Conservation (phyloP, 2,329 filamentous ascomycete genomes). For the Akanthomyces uredinophilus region DNA sequence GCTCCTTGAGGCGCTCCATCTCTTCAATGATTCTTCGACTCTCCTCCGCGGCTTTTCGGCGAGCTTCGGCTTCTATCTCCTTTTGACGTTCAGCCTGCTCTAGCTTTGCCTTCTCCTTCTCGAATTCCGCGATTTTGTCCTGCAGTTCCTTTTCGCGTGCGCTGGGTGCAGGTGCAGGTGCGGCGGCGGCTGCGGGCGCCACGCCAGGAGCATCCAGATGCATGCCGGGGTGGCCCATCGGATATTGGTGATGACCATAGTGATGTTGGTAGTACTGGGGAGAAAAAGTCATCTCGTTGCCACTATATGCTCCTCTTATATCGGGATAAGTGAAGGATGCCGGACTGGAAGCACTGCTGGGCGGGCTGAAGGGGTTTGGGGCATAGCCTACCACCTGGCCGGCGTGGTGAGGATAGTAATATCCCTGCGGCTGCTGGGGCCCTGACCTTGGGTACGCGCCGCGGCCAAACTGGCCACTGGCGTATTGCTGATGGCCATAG, state of each 20-base stretch:
- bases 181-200: constrained; percentile 39
- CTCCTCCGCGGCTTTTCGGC: constrained; percentile 39
- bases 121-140: constrained; percentile 29
- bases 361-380: constrained; percentile 40
- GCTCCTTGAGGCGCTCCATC: constrained; percentile 37
- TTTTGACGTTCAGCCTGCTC: constrained; percentile 35
- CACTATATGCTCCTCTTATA: background rate
- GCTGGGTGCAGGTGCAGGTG: constrained; percentile 24
- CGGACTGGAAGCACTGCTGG: constrained; percentile 31
- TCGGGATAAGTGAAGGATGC: background rate
- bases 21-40: constrained; percentile 39
- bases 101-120: constrained; percentile 32
- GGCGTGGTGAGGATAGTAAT: constrained; percentile 25
- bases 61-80: constrained; percentile 29
- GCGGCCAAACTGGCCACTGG: constrained; percentile 16
- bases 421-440: constrained; percentile 20
- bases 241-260: constrained; percentile 34
- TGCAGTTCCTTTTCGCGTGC: constrained; percentile 34
- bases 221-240: constrained; percentile 35
- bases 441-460: constrained; percentile 15
- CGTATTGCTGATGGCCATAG: constrained; percentile 35
- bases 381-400: constrained; percentile 36
- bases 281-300: constrained; percentile 1
- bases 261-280: constrained; percentile 18
- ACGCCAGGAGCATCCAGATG: constrained; percentile 36